Conservation (phyloP, 106 monocot genomes). For the Dendrobium catenatum region DNA sequence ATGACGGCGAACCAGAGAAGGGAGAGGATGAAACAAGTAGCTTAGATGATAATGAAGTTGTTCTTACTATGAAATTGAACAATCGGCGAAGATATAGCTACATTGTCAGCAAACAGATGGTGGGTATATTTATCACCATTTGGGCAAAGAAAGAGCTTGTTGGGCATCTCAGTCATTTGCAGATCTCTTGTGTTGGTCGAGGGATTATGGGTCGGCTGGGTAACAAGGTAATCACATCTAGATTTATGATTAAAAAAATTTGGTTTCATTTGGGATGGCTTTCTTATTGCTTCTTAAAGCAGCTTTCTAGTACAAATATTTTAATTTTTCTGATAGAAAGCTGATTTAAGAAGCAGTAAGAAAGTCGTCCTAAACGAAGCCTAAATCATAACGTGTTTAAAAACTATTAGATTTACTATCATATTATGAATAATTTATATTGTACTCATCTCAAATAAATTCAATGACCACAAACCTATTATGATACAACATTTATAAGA, state of each 20-base stretch:
- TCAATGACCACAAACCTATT: too few relatives aligned
- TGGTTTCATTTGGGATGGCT: too few relatives aligned
- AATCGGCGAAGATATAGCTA: constrained; percentile 19
- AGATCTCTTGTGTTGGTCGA: constrained; percentile 42
- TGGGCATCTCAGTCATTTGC: constrained; percentile 45
- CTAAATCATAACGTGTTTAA: too few relatives aligned
- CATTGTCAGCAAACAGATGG: constrained; percentile 63
- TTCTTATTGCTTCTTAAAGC: too few relatives aligned
- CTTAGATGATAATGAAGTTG: constrained; percentile 2
- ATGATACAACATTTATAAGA: too few relatives aligned
- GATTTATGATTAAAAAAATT: neutral
- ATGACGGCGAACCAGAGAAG: constrained; percentile 8
- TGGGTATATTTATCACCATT: constrained; percentile 56
- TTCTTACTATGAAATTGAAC: neutral
- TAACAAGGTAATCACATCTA: constrained; percentile 38
- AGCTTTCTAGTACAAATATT: too few relatives aligned
- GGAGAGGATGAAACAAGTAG: constrained; percentile 25
- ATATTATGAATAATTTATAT: too few relatives aligned
- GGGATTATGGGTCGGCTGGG: constrained; percentile 56
- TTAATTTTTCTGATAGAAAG: too few relatives aligned
- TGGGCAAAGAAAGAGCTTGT: constrained; percentile 50
- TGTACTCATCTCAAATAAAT: too few relatives aligned
- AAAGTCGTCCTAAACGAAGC: too few relatives aligned
- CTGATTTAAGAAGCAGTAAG: too few relatives aligned
- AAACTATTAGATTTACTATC: too few relatives aligned